These are phyloP conservation scores for Maudiozyma turicensis DNA, from an alignment of 805 yeast species.

Conservation along the genomic window DNA sequence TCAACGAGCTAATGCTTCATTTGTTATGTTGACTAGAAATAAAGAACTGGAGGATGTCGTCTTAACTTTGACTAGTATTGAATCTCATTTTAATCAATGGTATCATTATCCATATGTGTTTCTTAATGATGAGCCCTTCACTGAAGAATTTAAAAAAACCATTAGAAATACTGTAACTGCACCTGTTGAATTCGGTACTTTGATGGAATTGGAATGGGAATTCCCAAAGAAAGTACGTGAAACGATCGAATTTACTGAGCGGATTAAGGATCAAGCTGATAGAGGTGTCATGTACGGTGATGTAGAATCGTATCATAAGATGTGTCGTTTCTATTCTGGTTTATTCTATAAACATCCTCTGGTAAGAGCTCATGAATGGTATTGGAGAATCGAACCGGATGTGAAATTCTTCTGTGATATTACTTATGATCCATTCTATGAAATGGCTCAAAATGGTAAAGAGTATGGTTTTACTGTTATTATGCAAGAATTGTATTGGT, in stretches of 20 bases:
- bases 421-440: constrained; percentile 85
- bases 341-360: constrained; percentile 71
- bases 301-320: constrained; percentile 74
- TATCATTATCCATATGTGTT: constrained; percentile 89
- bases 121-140: constrained; percentile 70
- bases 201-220: constrained; percentile 57
- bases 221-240: constrained; percentile 69
- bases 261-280: constrained; percentile 69
- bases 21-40: constrained; percentile 78
- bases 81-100: constrained; percentile 89
- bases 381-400: constrained; percentile 96
- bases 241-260: constrained; percentile 39
- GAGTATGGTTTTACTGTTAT: constrained; percentile 79
- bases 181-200: constrained; percentile 59
- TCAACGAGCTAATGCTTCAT: constrained; percentile 65
- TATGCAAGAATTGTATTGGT: constrained; percentile 67
- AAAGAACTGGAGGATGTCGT: constrained; percentile 68
- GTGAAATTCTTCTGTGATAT: constrained; percentile 85
- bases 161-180: constrained; percentile 48
- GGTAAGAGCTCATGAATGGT: constrained; percentile 70
- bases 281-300: constrained; percentile 77
- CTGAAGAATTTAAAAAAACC: constrained; percentile 47
- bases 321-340: constrained; percentile 89
- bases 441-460: constrained; percentile 62
- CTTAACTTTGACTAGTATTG: constrained; percentile 62